Conservation (phyloP, 1,139 yeast genomes). For the Kurtzmaniella natalensis region DNA sequence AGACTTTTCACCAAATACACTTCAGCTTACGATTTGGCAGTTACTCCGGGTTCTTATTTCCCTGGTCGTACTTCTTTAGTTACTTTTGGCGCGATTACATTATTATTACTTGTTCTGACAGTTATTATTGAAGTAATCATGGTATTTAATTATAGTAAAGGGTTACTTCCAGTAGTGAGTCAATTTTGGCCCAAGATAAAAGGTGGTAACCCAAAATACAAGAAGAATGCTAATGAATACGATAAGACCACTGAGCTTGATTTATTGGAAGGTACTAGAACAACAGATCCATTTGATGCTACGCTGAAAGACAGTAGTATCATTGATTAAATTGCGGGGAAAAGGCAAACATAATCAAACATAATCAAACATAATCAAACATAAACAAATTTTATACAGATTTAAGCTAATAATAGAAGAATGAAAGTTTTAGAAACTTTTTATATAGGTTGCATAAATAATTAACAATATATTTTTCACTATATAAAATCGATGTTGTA, state of each 20-base stretch:
- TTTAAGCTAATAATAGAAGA: no score
- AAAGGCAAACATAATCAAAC: no score
- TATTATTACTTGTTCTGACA: slow-evolving; percentile 35
- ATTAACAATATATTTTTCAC: no score
- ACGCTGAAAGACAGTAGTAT: slow-evolving; percentile 1
- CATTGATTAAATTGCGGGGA: slow-evolving; percentile 1
- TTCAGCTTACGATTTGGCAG: slow-evolving; percentile 18
- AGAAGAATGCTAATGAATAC: background rate
- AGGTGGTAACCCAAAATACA: slow-evolving; percentile 8
- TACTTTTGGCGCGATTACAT: slow-evolving; percentile 44
- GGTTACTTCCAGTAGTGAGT: slow-evolving; percentile 30
- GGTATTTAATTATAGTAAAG: slow-evolving; percentile 35
- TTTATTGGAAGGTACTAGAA: background rate
- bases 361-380: no score
- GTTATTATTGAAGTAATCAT: slow-evolving; percentile 33
- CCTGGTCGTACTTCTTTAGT: slow-evolving; percentile 48
- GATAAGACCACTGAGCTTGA: background rate
- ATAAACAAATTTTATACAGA: no score
- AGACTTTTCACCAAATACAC: slow-evolving; percentile 45
- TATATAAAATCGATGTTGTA: no score
- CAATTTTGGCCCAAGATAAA: slow-evolving; percentile 20
- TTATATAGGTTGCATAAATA: no score
- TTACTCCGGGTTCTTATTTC: slow-evolving; percentile 33
- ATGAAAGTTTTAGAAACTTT: no score
- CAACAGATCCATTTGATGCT: background rate